A percentile compares a stretch with the other conserved stretches of the same genome.
Conservation (phyloP, 805 yeast genomes). For the Barnettozyma wickerhamii region DNA sequence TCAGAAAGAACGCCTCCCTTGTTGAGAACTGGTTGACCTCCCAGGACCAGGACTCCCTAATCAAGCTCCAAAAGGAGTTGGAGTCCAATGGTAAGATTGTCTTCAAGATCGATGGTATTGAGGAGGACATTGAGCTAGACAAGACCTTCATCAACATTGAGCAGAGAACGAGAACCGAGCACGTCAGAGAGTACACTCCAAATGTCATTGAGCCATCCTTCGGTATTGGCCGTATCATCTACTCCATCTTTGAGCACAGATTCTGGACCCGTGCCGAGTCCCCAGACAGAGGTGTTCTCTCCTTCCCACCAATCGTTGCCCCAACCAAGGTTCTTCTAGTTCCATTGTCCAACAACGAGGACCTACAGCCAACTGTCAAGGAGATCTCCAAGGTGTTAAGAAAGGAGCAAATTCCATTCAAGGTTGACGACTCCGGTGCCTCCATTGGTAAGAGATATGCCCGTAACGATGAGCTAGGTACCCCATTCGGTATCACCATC, state of each 20-base stretch:
- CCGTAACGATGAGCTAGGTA: slow-evolving; percentile 97
- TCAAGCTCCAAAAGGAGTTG: slow-evolving; percentile 68
- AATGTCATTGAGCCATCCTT: slow-evolving; percentile 98
- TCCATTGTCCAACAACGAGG: slow-evolving; percentile 84
- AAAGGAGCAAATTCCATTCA: slow-evolving; percentile 82
- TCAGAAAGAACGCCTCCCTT: slow-evolving; percentile 93
- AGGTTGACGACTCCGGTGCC: slow-evolving; percentile 95
- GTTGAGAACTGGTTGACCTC: slow-evolving; percentile 76
- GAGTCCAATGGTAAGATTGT: slow-evolving; percentile 55
- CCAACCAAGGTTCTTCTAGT: slow-evolving; percentile 96
- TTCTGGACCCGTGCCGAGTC: slow-evolving; percentile 95
- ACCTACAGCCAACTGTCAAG: slow-evolving; percentile 69
- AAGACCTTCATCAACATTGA: slow-evolving; percentile 67
- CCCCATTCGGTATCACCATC: slow-evolving; percentile 96
- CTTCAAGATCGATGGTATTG: slow-evolving; percentile 63
- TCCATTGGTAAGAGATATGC: slow-evolving; percentile 98
- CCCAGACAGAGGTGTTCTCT: slow-evolving; percentile 80
- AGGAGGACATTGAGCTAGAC: slow-evolving; percentile 66
- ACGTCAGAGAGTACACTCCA: slow-evolving; percentile 92
- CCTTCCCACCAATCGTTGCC: slow-evolving; percentile 93
- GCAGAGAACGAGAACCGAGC: slow-evolving; percentile 77
- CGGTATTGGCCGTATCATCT: slow-evolving; percentile 97
- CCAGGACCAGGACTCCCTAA: slow-evolving; percentile 83
- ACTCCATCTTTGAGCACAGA: slow-evolving; percentile 87
- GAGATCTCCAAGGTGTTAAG: slow-evolving; percentile 69